phyloP scores from a whole-genome alignment of 2,329 filamentous ascomycete genomes.

The Drechslerella stenobrocha region DNA sequence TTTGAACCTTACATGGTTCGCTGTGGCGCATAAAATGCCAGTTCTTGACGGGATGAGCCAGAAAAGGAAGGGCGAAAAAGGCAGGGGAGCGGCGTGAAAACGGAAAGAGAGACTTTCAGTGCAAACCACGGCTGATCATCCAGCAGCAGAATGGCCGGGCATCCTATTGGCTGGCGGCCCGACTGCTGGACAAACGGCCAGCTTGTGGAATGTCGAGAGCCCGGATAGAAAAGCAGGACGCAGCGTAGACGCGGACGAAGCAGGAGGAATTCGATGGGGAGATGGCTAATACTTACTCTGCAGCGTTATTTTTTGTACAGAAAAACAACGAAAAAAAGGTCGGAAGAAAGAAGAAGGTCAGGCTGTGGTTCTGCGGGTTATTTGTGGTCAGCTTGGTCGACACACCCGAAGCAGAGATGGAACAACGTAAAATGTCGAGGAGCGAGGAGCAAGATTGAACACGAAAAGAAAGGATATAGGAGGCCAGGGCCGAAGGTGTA shows the following conservation, averaged over 20 bases:
- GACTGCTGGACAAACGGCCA: constrained; percentile 38
- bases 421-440: neutral
- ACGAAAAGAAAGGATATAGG: neutral
- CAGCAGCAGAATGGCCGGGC: constrained; percentile 31
- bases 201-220: constrained; percentile 20
- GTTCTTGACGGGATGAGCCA: constrained; percentile 47
- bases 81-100: constrained; percentile 48
- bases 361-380: constrained; percentile 6
- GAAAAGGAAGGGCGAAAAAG: constrained; percentile 48
- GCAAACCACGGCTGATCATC: constrained; percentile 47
- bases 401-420: constrained; percentile 11
- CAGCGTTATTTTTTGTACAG: constrained; percentile 37
- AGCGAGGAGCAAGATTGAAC: neutral
- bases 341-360: neutral
- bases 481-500: neutral
- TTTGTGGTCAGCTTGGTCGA: constrained; percentile 25
- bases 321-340: constrained; percentile 40
- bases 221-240: constrained; percentile 6
- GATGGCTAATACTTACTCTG: constrained; percentile 24
- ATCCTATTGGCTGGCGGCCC: constrained; percentile 39
- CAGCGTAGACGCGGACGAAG: neutral
- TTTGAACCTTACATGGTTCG: constrained; percentile 47
- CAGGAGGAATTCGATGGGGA: neutral
- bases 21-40: constrained; percentile 49
- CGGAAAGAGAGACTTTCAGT: constrained; percentile 47